These are phyloP conservation scores for Escovopsis sp. DNA, from an alignment of 2,329 filamentous ascomycete genomes.

Conservation along the genomic window DNA sequence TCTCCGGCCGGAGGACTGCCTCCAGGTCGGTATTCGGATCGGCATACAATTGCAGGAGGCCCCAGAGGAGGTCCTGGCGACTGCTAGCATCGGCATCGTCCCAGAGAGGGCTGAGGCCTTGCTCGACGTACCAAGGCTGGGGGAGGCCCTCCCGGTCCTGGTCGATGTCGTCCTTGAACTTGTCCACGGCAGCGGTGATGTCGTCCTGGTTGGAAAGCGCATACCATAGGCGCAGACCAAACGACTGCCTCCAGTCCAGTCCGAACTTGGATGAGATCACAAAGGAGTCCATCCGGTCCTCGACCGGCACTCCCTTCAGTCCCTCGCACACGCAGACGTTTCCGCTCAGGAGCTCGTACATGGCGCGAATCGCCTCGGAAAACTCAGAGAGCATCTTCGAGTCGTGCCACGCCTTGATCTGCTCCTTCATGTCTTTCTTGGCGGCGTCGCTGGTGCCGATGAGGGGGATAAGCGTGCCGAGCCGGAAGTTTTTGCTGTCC, in stretches of 20 bases:
- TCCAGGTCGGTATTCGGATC: conserved; percentile 45
- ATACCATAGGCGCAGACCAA: conserved; percentile 86
- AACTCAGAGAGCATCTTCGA: conserved; percentile 80
- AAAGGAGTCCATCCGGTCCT: conserved; percentile 71
- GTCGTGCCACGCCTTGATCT: conserved; percentile 73
- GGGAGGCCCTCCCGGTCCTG: conserved; percentile 60
- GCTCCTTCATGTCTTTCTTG: conserved; percentile 60
- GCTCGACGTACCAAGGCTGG: conserved; percentile 53
- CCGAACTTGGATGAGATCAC: conserved; percentile 70
- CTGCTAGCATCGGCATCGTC: conserved; percentile 40
- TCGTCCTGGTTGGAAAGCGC: conserved; percentile 53
- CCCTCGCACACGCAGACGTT: conserved; percentile 77
- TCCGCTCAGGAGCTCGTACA: conserved; percentile 82
- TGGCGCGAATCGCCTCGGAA: conserved; percentile 62
- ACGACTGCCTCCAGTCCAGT: conserved; percentile 85
- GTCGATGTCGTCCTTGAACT: conserved; percentile 59
- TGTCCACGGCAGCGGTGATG: conserved; percentile 55
- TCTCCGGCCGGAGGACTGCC: conserved; percentile 59
- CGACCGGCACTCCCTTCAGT: conserved; percentile 53
- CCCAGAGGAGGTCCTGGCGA: conserved; percentile 72
- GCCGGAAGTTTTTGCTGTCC: conserved; percentile 60
- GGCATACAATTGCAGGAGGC: conserved; percentile 69
- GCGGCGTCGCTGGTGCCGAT: conserved; percentile 59
- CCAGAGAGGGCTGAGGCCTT: conserved; percentile 44
- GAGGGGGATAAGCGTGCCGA: conserved; percentile 73